Conservation (phyloP, 768 basidiomycete species). For the Cystobasidium tubakii region DNA sequence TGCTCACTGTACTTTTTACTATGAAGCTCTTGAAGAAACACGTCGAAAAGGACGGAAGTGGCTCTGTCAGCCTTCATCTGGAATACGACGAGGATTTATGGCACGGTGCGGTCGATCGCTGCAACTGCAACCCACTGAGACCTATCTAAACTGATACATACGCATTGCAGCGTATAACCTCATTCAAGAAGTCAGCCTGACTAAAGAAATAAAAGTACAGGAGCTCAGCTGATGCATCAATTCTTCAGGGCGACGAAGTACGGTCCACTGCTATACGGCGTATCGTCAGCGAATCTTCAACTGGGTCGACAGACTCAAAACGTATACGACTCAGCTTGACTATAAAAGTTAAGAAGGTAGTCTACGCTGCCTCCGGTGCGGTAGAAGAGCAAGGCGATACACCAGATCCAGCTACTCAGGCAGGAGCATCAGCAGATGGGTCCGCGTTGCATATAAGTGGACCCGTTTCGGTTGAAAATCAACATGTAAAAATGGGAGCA, state of each 20-base stretch:
- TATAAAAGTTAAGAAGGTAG: slow-evolving; percentile 67
- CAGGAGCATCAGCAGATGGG: slow-evolving; percentile 49
- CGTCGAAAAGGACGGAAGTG: slow-evolving; percentile 61
- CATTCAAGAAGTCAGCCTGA: slow-evolving; percentile 61
- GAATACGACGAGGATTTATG: slow-evolving; percentile 99
- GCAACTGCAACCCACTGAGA: not conserved
- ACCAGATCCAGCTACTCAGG: slow-evolving; percentile 47
- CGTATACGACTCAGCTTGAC: slow-evolving; percentile 80
- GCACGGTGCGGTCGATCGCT: slow-evolving; percentile 55
- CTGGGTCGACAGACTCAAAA: slow-evolving; percentile 88
- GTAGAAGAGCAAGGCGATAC: slow-evolving; percentile 51
- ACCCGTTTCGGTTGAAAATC: slow-evolving; percentile 75
- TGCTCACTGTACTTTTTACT: not conserved
- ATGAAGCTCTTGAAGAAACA: slow-evolving; percentile 83
- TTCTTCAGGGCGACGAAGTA: slow-evolving; percentile 64
- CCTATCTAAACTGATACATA: not conserved
- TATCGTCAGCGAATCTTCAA: slow-evolving; percentile 79
- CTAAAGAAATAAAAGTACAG: too few species aligned
- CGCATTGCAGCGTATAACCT: slow-evolving; percentile 69
- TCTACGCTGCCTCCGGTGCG: slow-evolving; percentile 67
- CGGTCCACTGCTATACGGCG: slow-evolving; percentile 80
- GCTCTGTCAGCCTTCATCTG: slow-evolving; percentile 51
- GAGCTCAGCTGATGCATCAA: not conserved
- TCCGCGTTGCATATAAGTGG: slow-evolving; percentile 74
- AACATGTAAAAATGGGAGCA: slow-evolving; percentile 82